phyloP scores from a whole-genome alignment of 176 grass and related monocot species.

The Aegilops tauschii region DNA sequence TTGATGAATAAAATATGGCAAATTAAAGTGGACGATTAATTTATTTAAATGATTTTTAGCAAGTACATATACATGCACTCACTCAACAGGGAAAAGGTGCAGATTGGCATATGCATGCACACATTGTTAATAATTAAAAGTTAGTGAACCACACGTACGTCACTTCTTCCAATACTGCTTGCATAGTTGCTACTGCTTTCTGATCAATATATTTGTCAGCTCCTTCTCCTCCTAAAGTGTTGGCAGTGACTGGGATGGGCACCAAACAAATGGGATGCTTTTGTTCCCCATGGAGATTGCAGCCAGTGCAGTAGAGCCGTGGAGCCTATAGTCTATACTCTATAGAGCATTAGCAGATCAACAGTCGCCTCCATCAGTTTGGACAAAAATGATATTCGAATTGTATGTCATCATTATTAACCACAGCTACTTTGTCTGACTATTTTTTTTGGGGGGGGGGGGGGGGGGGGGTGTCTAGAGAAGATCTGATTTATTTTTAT shows the following conservation, averaged over 20 bases:
- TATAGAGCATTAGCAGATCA: background rate
- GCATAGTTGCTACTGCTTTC: background rate
- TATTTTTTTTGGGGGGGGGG: background rate
- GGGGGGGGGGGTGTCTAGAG: too few relatives aligned
- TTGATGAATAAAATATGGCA: conserved; percentile 16
- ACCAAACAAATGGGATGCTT: background rate
- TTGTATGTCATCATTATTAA: background rate
- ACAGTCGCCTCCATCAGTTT: conserved; percentile 25
- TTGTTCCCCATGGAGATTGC: conserved; percentile 42
- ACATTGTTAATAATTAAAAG: conserved; percentile 9
- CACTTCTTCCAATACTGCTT: conserved; percentile 10
- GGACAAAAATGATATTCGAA: background rate
- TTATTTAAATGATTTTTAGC: background rate
- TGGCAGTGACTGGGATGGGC: conserved; percentile 32
- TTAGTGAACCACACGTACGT: conserved; percentile 26
- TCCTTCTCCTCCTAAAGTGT: conserved; percentile 29
- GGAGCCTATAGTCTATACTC: background rate
- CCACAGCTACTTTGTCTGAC: background rate
- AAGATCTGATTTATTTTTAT: too few relatives aligned
- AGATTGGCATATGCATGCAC: conserved; percentile 26
- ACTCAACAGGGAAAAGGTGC: conserved; percentile 18
- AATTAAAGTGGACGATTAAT: background rate
- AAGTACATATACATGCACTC: background rate
- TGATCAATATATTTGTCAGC: conserved; percentile 17
- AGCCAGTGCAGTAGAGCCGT: background rate